Base-by-base conservation (phyloP, 148 eudicot genomes). In the Rhododendron mucronatum region DNA sequence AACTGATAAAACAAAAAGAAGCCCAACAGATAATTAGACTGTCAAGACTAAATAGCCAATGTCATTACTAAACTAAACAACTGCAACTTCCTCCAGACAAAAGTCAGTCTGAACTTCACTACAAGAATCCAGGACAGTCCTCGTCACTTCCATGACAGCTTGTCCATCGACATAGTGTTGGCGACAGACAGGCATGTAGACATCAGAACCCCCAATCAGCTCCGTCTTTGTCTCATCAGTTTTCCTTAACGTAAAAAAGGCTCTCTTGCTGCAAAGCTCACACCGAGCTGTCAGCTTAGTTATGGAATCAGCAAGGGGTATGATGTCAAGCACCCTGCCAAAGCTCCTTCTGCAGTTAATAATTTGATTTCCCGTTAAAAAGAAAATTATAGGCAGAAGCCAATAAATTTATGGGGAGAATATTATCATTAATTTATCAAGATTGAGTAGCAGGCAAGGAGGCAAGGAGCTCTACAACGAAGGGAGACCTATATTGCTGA, bases 141-240 rank as follows among this genome's bases (percentile, higher is more conserved):
- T 73, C 57, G 92, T 84, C 71, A 89, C 78, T 48, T 91, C 92
- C 53, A 84, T 44, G 9, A 86, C 90, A 8, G 78, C 83, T 37
- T 94, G 96, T 3, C 90, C 93, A 23, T 82, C 92, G 21, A 93
- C 93, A 86, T 95, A 97, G 88, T 97, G 99, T 41, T 92, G 96
- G 59, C 98, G 96, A 86, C 99, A 97, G 41, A 97, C 98, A 23
- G 98, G 98, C 98, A 94, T 95, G 87, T 97, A 97, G 3, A 93
- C 65, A 87, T 97, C 96, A 59, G 92, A 90, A 23, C 98, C 98
- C 13, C 98, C 98, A 44, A 97, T 91, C 69, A 97, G 87, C 89
- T 97, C 96, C 0, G 93, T 95, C 83, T 91, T 79, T 0, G 91
- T 90, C 87, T 93, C 95, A 28, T 85, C 93, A 0, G 93, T 92